phyloP scores from a whole-genome alignment of 768 basidiomycete genomes.

The Mycena belliarum region DNA sequence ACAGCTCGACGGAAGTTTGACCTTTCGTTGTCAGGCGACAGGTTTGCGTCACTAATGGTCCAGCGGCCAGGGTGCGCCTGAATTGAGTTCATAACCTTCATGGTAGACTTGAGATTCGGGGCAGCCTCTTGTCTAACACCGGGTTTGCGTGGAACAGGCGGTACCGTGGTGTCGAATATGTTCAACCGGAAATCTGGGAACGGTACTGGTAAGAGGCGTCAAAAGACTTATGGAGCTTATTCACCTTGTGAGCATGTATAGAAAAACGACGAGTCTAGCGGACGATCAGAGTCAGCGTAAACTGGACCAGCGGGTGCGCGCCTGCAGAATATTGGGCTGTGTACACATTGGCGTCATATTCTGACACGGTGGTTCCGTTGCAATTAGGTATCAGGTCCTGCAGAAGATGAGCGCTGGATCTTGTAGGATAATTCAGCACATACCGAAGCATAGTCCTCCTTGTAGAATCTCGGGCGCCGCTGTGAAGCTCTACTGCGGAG shows the following conservation, averaged over 20 bases:
- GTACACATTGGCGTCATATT: constrained; percentile 74
- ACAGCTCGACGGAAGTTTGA: constrained; percentile 25
- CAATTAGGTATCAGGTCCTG: constrained; percentile 82
- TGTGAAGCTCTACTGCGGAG: constrained; percentile 44
- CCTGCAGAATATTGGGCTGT: constrained; percentile 83
- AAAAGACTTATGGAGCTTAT: not conserved
- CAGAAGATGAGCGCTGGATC: not conserved
- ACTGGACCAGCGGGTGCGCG: constrained; percentile 25
- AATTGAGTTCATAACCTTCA: constrained; percentile 62
- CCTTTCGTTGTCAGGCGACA: constrained; percentile 88
- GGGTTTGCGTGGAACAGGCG: constrained; percentile 32
- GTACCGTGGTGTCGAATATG: constrained; percentile 76
- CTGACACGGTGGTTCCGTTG: constrained; percentile 77
- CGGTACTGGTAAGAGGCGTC: not conserved
- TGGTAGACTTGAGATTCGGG: constrained; percentile 39
- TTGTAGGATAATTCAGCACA: constrained; percentile 22
- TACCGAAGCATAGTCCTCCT: constrained; percentile 61
- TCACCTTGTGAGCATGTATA: constrained; percentile 88
- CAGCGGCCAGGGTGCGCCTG: constrained; percentile 77
- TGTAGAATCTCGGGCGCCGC: constrained; percentile 35
- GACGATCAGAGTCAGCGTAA: constrained; percentile 1
- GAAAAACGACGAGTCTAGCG: constrained; percentile 82
- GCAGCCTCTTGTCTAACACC: constrained; percentile 8
- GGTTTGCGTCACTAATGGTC: constrained; percentile 95
- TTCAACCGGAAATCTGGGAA: constrained; percentile 83